These are phyloP conservation scores for Aspergillus wentii DNA, from an alignment of 495 filamentous ascomycete genomes.

Conservation along the genomic window DNA sequence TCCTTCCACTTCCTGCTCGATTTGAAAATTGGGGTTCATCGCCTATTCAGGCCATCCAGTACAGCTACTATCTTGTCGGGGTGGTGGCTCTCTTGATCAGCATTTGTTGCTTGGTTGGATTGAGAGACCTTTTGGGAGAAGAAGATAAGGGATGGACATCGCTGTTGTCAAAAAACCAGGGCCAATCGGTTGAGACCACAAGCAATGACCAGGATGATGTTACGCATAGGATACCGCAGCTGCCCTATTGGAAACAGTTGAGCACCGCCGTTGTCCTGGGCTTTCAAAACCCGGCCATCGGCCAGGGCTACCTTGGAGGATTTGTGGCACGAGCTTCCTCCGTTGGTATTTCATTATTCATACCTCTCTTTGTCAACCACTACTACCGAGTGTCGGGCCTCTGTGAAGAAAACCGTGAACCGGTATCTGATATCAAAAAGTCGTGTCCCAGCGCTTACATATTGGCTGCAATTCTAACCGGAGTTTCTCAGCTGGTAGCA, in stretches of 20 bases:
- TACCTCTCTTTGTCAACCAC: conserved; percentile 85
- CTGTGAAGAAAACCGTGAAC: conserved; percentile 58
- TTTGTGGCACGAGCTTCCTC: conserved; percentile 96
- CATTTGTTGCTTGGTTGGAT: conserved; percentile 70
- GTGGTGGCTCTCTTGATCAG: conserved; percentile 66
- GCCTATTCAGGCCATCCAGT: conserved; percentile 62
- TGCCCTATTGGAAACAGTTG: conserved; percentile 42
- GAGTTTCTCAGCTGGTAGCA: conserved; percentile 80
- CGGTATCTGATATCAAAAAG: conserved; percentile 60
- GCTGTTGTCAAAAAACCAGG: conserved; percentile 17
- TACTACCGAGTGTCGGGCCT: conserved; percentile 80
- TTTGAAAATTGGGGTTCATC: conserved; percentile 65
- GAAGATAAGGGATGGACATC: conserved; percentile 65
- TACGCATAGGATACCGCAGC: conserved; percentile 3
- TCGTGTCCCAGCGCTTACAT: conserved; percentile 81
- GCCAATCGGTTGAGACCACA: background rate
- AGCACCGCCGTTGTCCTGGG: conserved; percentile 67
- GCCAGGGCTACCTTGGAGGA: conserved; percentile 84
- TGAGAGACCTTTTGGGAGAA: conserved; percentile 73
- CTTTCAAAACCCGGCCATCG: conserved; percentile 68
- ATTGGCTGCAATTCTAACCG: conserved; percentile 77
- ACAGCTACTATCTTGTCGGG: conserved; percentile 83
- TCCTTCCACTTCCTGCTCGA: conserved; percentile 79
- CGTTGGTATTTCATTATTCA: conserved; percentile 89
- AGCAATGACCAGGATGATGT: conserved; percentile 3